Evolutionary conservation across 495 filamentous ascomycete species (phyloP).

Genomic region (Wilcoxina mikolae): DNA sequence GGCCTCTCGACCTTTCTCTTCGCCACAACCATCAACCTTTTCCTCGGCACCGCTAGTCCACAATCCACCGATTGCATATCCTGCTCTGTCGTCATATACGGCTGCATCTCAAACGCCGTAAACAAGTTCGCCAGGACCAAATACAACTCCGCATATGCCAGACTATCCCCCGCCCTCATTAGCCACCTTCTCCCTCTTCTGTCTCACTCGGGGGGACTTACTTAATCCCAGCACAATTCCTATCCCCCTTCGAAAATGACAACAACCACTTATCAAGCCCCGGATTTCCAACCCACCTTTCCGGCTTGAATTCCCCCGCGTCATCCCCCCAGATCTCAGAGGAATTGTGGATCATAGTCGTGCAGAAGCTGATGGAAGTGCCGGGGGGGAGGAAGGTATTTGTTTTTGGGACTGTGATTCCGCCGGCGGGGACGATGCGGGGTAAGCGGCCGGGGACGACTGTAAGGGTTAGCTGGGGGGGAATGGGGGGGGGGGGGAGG

Average conservation of each 20-base stretch:
- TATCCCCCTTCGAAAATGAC: conserved; percentile 34
- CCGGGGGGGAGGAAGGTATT: conserved; percentile 8
- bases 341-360: background rate
- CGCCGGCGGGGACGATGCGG: conserved; percentile 7
- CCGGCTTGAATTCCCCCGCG: background rate
- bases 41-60: conserved; percentile 3
- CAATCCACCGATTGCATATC: conserved; percentile 13
- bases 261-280: conserved; percentile 25
- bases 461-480: too few relatives aligned
- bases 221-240: conserved; percentile 37
- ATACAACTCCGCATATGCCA: conserved; percentile 38
- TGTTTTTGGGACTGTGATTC: background rate
- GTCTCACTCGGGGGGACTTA: conserved; percentile 14
- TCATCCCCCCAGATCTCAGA: background rate
- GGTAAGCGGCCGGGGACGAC: conserved; percentile 5
- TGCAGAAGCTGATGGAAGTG: background rate
- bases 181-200: background rate
- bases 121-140: conserved; percentile 34
- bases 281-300: conserved; percentile 2
- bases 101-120: conserved; percentile 30
- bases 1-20: background rate
- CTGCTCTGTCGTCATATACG: conserved; percentile 20
- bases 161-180: conserved; percentile 6
- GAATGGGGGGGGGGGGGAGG: too few relatives aligned
- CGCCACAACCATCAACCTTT: conserved; percentile 3